Conservation (phyloP, 106 monocot species). For the Ottelia alismoides region DNA sequence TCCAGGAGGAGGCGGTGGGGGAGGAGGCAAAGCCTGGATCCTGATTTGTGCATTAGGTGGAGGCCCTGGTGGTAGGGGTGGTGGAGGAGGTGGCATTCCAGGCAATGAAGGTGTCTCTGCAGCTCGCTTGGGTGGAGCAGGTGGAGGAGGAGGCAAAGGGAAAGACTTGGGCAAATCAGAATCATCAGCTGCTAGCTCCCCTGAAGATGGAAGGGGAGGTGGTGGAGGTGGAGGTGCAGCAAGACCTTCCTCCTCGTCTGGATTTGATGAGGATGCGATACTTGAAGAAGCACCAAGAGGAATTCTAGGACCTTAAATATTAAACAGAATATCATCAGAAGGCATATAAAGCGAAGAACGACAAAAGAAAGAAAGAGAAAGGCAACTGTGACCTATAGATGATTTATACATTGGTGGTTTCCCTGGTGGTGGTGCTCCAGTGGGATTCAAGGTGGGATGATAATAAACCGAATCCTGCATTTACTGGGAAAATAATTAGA, state of each 20-base stretch:
- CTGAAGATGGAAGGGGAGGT: too few relatives aligned
- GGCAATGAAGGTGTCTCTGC: constrained; percentile 23
- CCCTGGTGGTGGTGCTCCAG: constrained; percentile 97
- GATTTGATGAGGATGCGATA: constrained; percentile 45
- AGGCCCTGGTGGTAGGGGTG: constrained; percentile 52
- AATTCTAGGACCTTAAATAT: constrained; percentile 49
- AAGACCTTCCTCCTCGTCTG: constrained; percentile 18
- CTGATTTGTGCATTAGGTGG: constrained; percentile 32
- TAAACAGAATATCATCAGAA: too few relatives aligned
- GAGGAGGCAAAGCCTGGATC: constrained; percentile 17
- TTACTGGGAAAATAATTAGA: not conserved
- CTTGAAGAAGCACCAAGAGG: constrained; percentile 38
- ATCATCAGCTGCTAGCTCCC: constrained; percentile 25
- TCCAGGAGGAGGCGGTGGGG: constrained; percentile 53
- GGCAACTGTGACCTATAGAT: constrained; percentile 93
- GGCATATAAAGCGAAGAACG: too few relatives aligned
- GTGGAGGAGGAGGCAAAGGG: constrained; percentile 56
- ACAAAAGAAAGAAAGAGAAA: too few relatives aligned
- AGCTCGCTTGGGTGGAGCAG: constrained; percentile 33
- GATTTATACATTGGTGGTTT: constrained; percentile 99
- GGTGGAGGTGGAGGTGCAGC: constrained; percentile 49
- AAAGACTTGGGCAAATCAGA: constrained; percentile 27
- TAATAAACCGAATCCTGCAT: constrained; percentile 97
- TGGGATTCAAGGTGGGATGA: constrained; percentile 95
- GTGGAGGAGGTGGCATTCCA: constrained; percentile 25